Percentiles rank a stretch among this genome's conserved stretches.
phyloP scores from a whole-genome alignment of 192 early-diverging fungal genomes.

The Coemansia nantahalensis region DNA sequence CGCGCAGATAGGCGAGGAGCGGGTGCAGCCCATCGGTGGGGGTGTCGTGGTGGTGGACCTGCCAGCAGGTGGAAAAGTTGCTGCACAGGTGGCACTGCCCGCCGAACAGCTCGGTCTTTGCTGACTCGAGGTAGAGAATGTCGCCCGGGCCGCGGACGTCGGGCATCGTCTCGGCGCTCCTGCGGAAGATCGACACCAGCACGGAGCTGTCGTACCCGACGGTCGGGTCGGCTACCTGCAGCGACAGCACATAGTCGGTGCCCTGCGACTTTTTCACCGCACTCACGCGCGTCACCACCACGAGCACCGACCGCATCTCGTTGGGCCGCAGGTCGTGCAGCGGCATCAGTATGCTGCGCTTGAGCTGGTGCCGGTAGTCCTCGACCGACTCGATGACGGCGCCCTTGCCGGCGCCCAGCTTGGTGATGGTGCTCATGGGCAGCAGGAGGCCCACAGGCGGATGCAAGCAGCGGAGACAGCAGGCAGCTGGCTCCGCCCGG shows the following conservation, averaged over 20 bases:
- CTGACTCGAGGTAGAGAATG: slow-evolving; percentile 14
- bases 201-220: background rate
- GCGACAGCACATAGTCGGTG: slow-evolving; percentile 8
- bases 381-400: background rate
- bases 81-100: slow-evolving; percentile 1
- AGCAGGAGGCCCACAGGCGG: no score
- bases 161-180: slow-evolving; percentile 9
- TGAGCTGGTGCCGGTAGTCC: slow-evolving; percentile 2
- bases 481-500: no score
- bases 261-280: background rate
- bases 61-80: slow-evolving; percentile 10
- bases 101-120: slow-evolving; percentile 3
- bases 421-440: background rate
- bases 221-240: slow-evolving; percentile 20
- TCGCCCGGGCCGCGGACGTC: slow-evolving; percentile 10
- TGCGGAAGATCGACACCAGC: slow-evolving; percentile 6
- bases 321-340: slow-evolving; percentile 1
- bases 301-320: background rate
- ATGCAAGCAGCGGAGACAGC: no score
- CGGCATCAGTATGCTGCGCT: slow-evolving; percentile 6
- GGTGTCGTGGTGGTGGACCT: background rate
- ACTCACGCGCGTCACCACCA: slow-evolving; percentile 5
- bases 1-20: slow-evolving; percentile 8
- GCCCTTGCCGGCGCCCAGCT: background rate
- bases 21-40: background rate